A percentile compares a stretch with the other conserved stretches of the same genome.
Evolutionary conservation across 306 rosid genomes (phyloP).

Genomic region (Prunus salicina): DNA sequence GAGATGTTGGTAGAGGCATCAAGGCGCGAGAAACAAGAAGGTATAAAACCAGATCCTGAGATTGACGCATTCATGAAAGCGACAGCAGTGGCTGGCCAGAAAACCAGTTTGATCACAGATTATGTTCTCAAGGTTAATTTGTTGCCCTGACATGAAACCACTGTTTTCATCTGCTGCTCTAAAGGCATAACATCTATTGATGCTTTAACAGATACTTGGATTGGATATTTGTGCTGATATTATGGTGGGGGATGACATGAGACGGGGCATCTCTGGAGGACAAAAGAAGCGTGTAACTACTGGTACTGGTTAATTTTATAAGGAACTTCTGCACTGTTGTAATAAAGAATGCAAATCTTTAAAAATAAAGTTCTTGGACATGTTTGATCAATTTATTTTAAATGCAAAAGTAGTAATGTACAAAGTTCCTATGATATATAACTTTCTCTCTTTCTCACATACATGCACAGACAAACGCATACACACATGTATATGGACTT

Average conservation of each 20-base stretch:
- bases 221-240: slow-evolving; percentile 71
- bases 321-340: neutral
- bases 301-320: slow-evolving; percentile 33
- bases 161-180: neutral
- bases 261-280: slow-evolving; percentile 80
- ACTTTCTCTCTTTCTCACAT: neutral
- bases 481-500: too few relatives aligned
- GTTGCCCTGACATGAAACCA: neutral
- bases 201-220: slow-evolving; percentile 61
- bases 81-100: slow-evolving; percentile 62
- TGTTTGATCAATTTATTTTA: too few relatives aligned
- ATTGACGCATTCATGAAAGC: slow-evolving; percentile 92
- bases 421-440: too few relatives aligned
- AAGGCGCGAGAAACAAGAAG: slow-evolving; percentile 47
- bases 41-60: slow-evolving; percentile 70
- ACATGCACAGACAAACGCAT: neutral
- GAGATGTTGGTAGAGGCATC: slow-evolving; percentile 47
- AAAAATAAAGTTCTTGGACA: neutral
- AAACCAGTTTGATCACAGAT: slow-evolving; percentile 66
- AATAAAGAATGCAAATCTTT: neutral
- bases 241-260: slow-evolving; percentile 76
- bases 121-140: slow-evolving; percentile 71
- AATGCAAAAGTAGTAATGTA: too few relatives aligned
- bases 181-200: slow-evolving; percentile 22
- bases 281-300: slow-evolving; percentile 72